phyloP scores from a whole-genome alignment of 352 stramenopile genomes.

The Phytophthora ramorum region DNA sequence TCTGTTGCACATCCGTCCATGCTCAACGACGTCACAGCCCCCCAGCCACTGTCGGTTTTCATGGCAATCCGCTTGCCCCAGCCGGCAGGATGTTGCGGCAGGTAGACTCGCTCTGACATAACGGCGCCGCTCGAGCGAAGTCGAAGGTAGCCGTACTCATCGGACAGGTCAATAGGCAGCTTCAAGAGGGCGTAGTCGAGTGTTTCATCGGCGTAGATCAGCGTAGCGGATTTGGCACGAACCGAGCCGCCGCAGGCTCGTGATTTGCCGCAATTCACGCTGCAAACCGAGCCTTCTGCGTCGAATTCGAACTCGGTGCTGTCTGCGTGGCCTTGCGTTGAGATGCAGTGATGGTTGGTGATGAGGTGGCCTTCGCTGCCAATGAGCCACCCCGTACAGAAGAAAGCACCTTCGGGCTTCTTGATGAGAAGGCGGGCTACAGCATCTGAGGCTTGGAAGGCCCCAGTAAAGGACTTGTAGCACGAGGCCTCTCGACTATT shows the following conservation, averaged over 20 bases:
- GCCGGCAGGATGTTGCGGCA: slow-evolving; percentile 64
- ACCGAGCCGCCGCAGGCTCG: slow-evolving; percentile 50
- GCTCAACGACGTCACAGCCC: slow-evolving; percentile 52
- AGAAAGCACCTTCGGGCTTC: slow-evolving; percentile 54
- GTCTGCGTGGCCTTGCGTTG: slow-evolving; percentile 41
- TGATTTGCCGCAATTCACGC: slow-evolving; percentile 32
- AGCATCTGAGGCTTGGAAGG: slow-evolving; percentile 34
- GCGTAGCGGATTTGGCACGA: slow-evolving; percentile 28
- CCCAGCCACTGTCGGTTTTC: slow-evolving; percentile 47
- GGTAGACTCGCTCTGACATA: slow-evolving; percentile 60
- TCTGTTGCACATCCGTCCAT: slow-evolving; percentile 47
- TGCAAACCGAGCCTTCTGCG: slow-evolving; percentile 49
- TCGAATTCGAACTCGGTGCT: slow-evolving; percentile 74
- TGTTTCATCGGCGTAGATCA: slow-evolving; percentile 42
- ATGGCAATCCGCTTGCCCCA: slow-evolving; percentile 77
- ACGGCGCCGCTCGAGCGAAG: slow-evolving; percentile 48
- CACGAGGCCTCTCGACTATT: slow-evolving; percentile 62
- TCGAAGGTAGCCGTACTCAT: slow-evolving; percentile 61
- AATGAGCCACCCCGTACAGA: slow-evolving; percentile 79
- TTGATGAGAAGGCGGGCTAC: slow-evolving; percentile 70
- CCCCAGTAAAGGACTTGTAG: slow-evolving; percentile 30
- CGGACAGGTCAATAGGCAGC: slow-evolving; percentile 49
- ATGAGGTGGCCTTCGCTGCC: slow-evolving; percentile 77
- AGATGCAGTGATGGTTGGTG: slow-evolving; percentile 86
- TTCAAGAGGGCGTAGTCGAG: slow-evolving; percentile 80